These are phyloP conservation scores for Prinsepia uniflora DNA, from an alignment of 306 rosid genomes.

Conservation along the genomic window DNA sequence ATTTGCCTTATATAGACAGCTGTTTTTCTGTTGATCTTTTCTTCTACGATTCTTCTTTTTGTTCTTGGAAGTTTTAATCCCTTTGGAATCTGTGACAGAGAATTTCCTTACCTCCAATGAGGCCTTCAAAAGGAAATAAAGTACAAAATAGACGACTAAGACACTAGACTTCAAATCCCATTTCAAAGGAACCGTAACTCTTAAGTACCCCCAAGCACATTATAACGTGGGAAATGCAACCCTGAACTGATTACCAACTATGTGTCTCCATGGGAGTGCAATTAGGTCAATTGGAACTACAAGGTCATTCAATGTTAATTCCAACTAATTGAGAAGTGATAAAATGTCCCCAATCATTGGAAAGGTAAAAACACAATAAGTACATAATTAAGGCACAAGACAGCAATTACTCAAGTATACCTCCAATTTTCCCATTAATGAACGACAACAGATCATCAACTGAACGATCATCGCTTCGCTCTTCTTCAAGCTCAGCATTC, in stretches of 20 bases:
- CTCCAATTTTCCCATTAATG: constrained; percentile 69
- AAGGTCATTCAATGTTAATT: not conserved
- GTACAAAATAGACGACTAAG: constrained; percentile 15
- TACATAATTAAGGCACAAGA: constrained; percentile 14
- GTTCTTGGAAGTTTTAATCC: constrained; percentile 49
- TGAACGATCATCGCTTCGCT: constrained; percentile 74
- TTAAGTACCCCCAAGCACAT: not conserved
- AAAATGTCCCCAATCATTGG: not conserved
- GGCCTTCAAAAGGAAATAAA: constrained; percentile 22
- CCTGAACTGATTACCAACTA: not conserved
- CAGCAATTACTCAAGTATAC: constrained; percentile 29
- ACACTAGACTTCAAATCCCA: constrained; percentile 12
- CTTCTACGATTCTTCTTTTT: constrained; percentile 81
- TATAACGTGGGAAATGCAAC: constrained; percentile 1
- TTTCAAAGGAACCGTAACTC: not conserved
- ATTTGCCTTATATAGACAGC: constrained; percentile 31
- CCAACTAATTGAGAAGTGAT: not conserved
- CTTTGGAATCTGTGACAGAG: constrained; percentile 53
- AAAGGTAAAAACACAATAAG: not conserved
- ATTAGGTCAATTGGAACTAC: not conserved
- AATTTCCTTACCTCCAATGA: constrained; percentile 21
- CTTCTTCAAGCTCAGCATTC: constrained; percentile 67
- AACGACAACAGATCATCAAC: constrained; percentile 82
- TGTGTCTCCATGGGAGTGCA: not conserved
- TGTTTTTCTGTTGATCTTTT: constrained; percentile 58